A percentile compares a stretch with the other conserved stretches of the same genome.
These are phyloP conservation scores for Aechmea fasciata DNA, from an alignment of 176 grass and related monocot species.

Conservation along the genomic window DNA sequence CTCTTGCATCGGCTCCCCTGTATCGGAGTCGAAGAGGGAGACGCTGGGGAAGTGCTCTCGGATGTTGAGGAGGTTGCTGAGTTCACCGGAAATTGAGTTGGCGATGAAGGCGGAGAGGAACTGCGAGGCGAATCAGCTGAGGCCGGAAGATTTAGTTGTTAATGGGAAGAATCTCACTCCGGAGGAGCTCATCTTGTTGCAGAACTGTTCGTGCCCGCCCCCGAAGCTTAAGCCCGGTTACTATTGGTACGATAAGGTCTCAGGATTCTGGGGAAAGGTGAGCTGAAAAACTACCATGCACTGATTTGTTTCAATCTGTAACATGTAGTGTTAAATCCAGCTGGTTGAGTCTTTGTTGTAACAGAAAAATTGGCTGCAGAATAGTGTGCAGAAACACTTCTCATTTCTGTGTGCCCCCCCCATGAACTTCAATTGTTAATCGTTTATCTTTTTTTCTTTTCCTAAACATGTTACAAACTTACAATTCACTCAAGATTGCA, in stretches of 20 bases:
- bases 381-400: too few species aligned
- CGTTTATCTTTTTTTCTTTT: too few species aligned
- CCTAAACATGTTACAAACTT: too few species aligned
- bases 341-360: neutral
- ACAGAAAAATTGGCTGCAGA: neutral
- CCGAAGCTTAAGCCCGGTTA: slow-evolving; percentile 56
- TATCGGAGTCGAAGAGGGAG: slow-evolving; percentile 51
- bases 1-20: slow-evolving; percentile 54
- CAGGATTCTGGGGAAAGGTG: slow-evolving; percentile 98
- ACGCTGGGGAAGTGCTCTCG: slow-evolving; percentile 54
- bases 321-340: neutral
- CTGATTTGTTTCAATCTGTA: neutral
- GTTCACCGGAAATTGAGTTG: slow-evolving; percentile 53
- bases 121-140: slow-evolving; percentile 59
- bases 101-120: slow-evolving; percentile 73
- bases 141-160: slow-evolving; percentile 66
- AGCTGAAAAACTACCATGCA: neutral
- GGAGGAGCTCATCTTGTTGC: slow-evolving; percentile 61
- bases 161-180: slow-evolving; percentile 48
- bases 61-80: slow-evolving; percentile 63
- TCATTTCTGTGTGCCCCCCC: too few species aligned
- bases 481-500: too few species aligned
- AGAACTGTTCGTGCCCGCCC: slow-evolving; percentile 53
- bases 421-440: too few species aligned
- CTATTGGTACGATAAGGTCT: slow-evolving; percentile 98